Evolutionary conservation across 2,329 filamentous ascomycete genomes (phyloP), one percentile per base, ranked within the genome.

Genomic region (Tolypocladium nubicola): DNA sequence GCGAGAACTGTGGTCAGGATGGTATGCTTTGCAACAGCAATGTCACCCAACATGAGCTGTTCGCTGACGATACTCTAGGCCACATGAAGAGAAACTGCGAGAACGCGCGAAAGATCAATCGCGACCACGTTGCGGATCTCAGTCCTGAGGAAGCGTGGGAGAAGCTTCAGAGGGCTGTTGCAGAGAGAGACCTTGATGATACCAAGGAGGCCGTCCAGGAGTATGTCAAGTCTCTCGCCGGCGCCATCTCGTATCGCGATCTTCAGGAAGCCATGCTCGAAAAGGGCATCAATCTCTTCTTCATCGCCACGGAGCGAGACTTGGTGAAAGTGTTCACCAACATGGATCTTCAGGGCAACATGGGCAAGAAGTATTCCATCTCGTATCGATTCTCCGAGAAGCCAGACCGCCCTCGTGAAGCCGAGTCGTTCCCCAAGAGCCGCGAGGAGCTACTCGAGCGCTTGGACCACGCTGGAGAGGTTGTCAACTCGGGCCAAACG

Each of bases 311-410:
- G 7, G 80, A 88, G 73, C 79, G 81, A 61, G 71, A 79, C 39
- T 68, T 77, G 7, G 69, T 87, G 0, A 66, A 72, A 1, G 82
- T 83, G 6, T 79, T 85, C 62, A 88, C 84, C 59, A 86, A 87
- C 70, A 87, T 89, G 82, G 85, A 89, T 61, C 73, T 89, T 1
- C 85, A 89, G 65, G 87, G 87, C 6, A 82, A 87, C 60, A 73
- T 86, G 23, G 79, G 79, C 58, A 84, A 84, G 69, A 84, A 84
- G 66, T 89, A 80, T 63, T 79, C 79, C 1, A 75, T 89, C 54
- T 81, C 81, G 0, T 84, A 85, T 66, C 82, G 86, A 53, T 83
- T 85, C 62, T 77, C 76, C 1, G 70, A 78, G 38, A 81, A 81
- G 61, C 80, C 86, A 0, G 69, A 73, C 23, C 80, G 84, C 3